Evolutionary conservation across 2,329 filamentous ascomycete genomes (phyloP).

Genomic region (Fusarium oxysporum): DNA sequence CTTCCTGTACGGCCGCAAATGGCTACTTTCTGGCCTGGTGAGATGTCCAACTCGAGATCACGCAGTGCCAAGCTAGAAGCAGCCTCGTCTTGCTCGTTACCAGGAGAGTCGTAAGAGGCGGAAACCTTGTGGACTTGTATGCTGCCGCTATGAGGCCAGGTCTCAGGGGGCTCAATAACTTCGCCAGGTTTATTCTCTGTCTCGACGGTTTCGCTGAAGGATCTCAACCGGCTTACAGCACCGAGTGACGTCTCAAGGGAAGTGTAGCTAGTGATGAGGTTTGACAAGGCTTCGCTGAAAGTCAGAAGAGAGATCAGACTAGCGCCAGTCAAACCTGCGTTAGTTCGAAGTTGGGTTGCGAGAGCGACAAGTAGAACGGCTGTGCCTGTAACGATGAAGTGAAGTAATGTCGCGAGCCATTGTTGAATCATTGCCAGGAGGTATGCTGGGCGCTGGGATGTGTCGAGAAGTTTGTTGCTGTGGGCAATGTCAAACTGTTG

Average conservation of each 20-base stretch:
- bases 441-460: slow-evolving; percentile 68
- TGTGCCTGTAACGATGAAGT: slow-evolving; percentile 61
- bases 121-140: slow-evolving; percentile 50
- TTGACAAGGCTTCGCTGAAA: slow-evolving; percentile 43
- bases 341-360: slow-evolving; percentile 56
- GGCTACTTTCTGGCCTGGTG: slow-evolving; percentile 50
- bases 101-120: slow-evolving; percentile 48
- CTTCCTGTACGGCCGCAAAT: slow-evolving; percentile 55
- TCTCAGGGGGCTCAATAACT: slow-evolving; percentile 27
- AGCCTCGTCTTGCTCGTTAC: not conserved
- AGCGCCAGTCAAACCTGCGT: slow-evolving; percentile 54
- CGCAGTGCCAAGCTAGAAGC: slow-evolving; percentile 40
- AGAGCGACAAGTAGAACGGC: slow-evolving; percentile 60
- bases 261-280: slow-evolving; percentile 39
- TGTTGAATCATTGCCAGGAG: slow-evolving; percentile 67
- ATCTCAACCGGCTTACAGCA: slow-evolving; percentile 37
- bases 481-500: slow-evolving; percentile 46
- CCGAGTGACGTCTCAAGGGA: slow-evolving; percentile 41
- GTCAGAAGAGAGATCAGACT: slow-evolving; percentile 53
- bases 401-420: slow-evolving; percentile 65
- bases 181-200: slow-evolving; percentile 40
- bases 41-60: slow-evolving; percentile 46
- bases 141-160: slow-evolving; percentile 49
- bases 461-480: slow-evolving; percentile 62
- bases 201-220: slow-evolving; percentile 42